These are phyloP conservation scores for Lactarius hatsudake DNA, from an alignment of 768 basidiomycete genomes.

Conservation along the genomic window DNA sequence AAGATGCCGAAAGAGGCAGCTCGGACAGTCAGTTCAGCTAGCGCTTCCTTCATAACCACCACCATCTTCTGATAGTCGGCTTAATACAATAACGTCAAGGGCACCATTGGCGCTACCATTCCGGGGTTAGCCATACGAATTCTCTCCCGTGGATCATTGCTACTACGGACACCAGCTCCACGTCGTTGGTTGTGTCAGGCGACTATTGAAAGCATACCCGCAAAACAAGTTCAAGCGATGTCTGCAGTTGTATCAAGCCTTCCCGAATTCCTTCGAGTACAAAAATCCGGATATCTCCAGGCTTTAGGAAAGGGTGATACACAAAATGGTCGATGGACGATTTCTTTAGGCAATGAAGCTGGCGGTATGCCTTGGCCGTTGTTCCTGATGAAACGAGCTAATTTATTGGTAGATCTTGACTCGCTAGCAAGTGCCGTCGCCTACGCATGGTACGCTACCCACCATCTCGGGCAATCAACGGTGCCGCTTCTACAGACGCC, in stretches of 20 bases:
- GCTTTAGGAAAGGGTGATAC: slow-evolving; percentile 16
- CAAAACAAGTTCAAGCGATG: background rate
- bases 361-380: slow-evolving; percentile 58
- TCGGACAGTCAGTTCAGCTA: background rate
- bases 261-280: slow-evolving; percentile 18
- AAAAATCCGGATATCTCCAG: slow-evolving; percentile 26
- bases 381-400: background rate
- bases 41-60: slow-evolving; percentile 5
- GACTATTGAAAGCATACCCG: background rate
- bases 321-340: slow-evolving; percentile 55
- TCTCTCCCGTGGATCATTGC: slow-evolving; percentile 10
- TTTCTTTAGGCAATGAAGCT: slow-evolving; percentile 95
- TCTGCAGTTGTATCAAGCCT: slow-evolving; percentile 5
- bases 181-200: background rate
- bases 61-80: background rate
- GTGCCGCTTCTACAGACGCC: slow-evolving; percentile 74
- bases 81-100: slow-evolving; percentile 1
- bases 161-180: background rate
- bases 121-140: background rate
- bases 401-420: slow-evolving; percentile 72
- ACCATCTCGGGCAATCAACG: slow-evolving; percentile 40
- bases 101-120: background rate
- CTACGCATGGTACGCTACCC: slow-evolving; percentile 72
- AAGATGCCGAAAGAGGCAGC: background rate
- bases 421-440: slow-evolving; percentile 82